phyloP scores from a whole-genome alignment of 2,329 filamentous ascomycete genomes.

The Myriangium duriaei region DNA sequence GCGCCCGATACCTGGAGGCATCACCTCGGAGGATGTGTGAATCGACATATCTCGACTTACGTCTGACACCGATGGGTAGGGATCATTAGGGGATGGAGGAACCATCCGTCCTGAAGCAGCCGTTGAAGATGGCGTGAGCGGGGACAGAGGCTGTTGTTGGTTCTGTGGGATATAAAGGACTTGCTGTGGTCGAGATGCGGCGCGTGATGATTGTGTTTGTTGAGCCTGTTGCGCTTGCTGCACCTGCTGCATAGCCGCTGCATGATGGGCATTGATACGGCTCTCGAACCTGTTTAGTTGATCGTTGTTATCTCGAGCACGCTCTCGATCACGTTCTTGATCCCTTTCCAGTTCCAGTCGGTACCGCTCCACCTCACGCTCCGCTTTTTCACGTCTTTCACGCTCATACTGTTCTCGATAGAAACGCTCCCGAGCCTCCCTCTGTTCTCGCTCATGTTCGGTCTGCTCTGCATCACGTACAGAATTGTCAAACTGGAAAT shows the following conservation, averaged over 20 bases:
- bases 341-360: slow-evolving; percentile 2
- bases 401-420: slow-evolving; percentile 5
- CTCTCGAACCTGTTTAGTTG: neutral
- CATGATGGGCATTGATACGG: neutral
- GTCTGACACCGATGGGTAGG: slow-evolving; percentile 3
- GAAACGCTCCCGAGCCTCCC: slow-evolving; percentile 2
- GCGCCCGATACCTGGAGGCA: slow-evolving; percentile 4
- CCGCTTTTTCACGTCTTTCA: slow-evolving; percentile 1
- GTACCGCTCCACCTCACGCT: neutral
- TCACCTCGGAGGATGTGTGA: neutral
- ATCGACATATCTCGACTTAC: slow-evolving; percentile 1
- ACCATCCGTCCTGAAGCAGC: neutral
- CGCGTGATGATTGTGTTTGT: neutral
- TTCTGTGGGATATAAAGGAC: neutral
- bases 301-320: neutral
- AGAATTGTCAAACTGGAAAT: neutral
- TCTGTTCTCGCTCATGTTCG: neutral
- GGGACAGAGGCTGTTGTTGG: neutral
- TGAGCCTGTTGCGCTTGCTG: neutral
- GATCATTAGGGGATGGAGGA: slow-evolving; percentile 5
- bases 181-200: neutral
- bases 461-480: neutral
- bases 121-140: neutral
- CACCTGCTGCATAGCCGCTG: neutral
- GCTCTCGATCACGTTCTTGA: slow-evolving; percentile 1